Base-by-base conservation (phyloP, 1,284 basidiomycete species). In the Malassezia equina region DNA sequence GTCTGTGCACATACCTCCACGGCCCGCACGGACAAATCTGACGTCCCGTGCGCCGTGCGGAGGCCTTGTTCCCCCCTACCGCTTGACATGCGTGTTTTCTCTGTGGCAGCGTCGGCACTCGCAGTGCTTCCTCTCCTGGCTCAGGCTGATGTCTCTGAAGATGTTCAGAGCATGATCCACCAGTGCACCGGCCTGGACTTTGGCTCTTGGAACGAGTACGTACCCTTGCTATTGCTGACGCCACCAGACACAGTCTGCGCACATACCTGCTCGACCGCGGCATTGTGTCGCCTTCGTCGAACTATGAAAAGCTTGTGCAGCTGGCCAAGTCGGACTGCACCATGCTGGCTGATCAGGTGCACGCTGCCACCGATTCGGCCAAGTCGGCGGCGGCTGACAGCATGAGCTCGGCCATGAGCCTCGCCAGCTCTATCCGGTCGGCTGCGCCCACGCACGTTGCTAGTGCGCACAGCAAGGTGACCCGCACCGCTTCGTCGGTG, bases 201-300 rank as follows among this genome's bases (percentile, higher is more conserved):
- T 53, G 44, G 55, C 33, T 51, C 61, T 12, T 73, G 71, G 71
- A 64, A 66, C 57, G 66, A 68, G 69, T 64, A 44, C 60, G 67
- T 64, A n/a, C n/a, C 31, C 2, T 21, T 19, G 39, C 9, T 23
- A 32, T 21, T 27, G 25, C 51, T 32, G 21, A 34, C 32, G 9
- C 40, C 25, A 25, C 19, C 50, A 62, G 60, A 23, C 66, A 63
- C 21, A 61, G 63, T 46, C 61, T 74, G 17, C 71, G 71, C 25
- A 59, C 63, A 33, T 74, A 70, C 59, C 63, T 74, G 13, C 65
- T 73, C 17, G 70, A 74, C 49, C 65, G 69, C 13, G 70, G 70
- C 56, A 63, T 73, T 54, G 60, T 73, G 25, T 64, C 71, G 13
- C 71, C 71, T 36, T 60, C 60, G 47, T 62, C 62, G 32, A 70